Base-by-base conservation (phyloP, 192 early-diverging fungal genomes). In the Irineochytrium annulatum region DNA sequence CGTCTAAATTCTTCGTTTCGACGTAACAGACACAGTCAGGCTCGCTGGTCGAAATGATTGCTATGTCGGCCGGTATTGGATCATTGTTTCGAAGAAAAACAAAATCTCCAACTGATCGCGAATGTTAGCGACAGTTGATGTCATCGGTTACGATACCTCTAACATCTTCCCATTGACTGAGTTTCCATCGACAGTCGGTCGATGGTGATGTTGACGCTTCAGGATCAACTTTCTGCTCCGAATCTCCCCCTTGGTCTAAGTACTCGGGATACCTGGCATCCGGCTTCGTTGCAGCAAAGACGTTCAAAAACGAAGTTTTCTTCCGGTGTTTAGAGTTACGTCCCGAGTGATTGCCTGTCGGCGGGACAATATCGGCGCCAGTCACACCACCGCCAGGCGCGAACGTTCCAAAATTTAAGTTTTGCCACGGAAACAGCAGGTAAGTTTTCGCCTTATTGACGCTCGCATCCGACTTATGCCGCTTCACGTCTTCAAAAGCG, bases 1-100 rank as follows among this genome's bases (percentile, higher is more conserved):
- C 95, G 59, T 98, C 95, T 46, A 98, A 65, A 68, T 95, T 92
- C 65, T 91, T 94, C 3, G 95, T 98, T 71, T 96, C 95, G 20
- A 94, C 81, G 67, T 87, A 95, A 63, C 90, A 93, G 11, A 83
- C 65, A 11, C 78, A 79, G 41, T 91, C 88, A 3, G 81, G 79
- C 39, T 91, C 89, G 3, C 86, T 86, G 3, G 91, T 89, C 2
- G 91, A 79, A 29, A 95, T 62, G 34, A 95, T 77, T 22, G 94
- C 72, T 28, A 91, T 76, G 59, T 95, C 93, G 0, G 93, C 89
- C 0, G 93, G 93, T 16, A 91, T 83, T 3, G 80, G 76, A 57
- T 95, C 90, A 60, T 89, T 84, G 60, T 92, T 92, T 34, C 77
- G 72, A 45, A 95, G 79, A 39, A 86, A 77, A 26, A 95, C 77